These are phyloP conservation scores for Ceratobasidium sp. DNA, from an alignment of 1,284 basidiomycete genomes.

Conservation along the genomic window DNA sequence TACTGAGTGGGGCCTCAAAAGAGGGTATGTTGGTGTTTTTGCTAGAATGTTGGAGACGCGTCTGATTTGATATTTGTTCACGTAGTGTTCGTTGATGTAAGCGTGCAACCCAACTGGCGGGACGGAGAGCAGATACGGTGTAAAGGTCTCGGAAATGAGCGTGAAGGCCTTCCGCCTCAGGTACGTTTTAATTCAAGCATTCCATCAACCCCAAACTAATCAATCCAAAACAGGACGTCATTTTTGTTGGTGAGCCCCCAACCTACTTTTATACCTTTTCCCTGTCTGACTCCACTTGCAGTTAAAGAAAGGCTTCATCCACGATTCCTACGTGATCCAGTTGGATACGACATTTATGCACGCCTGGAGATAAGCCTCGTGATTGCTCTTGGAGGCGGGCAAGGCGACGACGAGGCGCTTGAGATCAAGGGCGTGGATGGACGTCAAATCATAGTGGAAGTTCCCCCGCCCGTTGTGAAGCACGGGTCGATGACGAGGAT, in stretches of 20 bases:
- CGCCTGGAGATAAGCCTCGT: slow-evolving; percentile 43
- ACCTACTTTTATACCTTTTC: neutral
- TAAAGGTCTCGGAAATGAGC: slow-evolving; percentile 48
- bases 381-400: slow-evolving; percentile 38
- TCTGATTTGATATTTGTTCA: slow-evolving; percentile 24
- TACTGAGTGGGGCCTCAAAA: slow-evolving; percentile 43
- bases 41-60: neutral
- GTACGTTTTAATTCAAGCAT: neutral
- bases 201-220: slow-evolving; percentile 26
- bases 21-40: slow-evolving; percentile 41
- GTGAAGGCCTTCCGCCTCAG: slow-evolving; percentile 43
- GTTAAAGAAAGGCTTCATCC: slow-evolving; percentile 48
- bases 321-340: slow-evolving; percentile 47
- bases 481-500: slow-evolving; percentile 48
- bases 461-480: slow-evolving; percentile 45
- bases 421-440: slow-evolving; percentile 49
- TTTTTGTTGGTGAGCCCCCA: slow-evolving; percentile 45
- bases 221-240: slow-evolving; percentile 31
- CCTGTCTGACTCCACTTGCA: neutral
- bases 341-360: slow-evolving; percentile 42
- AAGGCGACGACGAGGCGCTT: slow-evolving; percentile 23
- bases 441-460: slow-evolving; percentile 43
- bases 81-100: slow-evolving; percentile 43
- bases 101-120: slow-evolving; percentile 48
- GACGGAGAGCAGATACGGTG: slow-evolving; percentile 49